Conservation (phyloP, 176 grass and related monocot species). For the Eragrostis curvula region DNA sequence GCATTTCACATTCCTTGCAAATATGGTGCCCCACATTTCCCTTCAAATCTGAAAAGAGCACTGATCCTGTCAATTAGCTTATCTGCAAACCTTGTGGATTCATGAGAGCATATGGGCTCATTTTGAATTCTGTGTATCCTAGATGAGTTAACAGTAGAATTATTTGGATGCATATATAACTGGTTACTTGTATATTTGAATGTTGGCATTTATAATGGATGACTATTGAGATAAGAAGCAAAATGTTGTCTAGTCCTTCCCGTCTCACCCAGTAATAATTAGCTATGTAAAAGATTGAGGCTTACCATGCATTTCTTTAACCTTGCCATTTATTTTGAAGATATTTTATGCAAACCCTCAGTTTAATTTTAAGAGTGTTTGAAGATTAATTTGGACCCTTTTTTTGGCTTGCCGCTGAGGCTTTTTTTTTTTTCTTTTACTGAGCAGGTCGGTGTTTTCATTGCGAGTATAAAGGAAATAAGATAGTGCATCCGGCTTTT, state of each 20-base stretch:
- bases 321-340: neutral
- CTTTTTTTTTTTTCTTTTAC: neutral
- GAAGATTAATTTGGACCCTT: neutral
- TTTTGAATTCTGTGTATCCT: neutral
- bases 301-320: neutral
- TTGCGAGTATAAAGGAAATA: neutral
- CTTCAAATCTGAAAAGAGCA: too few species aligned
- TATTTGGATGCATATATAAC: neutral
- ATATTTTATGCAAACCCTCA: neutral
- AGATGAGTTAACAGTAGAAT: neutral
- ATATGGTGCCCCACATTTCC: too few species aligned
- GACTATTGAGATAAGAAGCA: neutral
- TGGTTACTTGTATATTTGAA: neutral
- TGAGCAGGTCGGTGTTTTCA: neutral
- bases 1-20: too few species aligned
- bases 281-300: neutral
- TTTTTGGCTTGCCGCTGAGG: neutral
- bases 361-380: neutral
- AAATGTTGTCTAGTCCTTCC: neutral
- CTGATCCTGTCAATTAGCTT: neutral
- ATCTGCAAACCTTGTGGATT: neutral
- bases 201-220: neutral
- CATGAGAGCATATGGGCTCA: neutral
- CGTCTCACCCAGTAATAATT: neutral
- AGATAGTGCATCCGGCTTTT: slow-evolving; percentile 28